These are phyloP conservation scores for Calycina herbarum DNA, from an alignment of 2,329 filamentous ascomycete species.

Conservation along the genomic window DNA sequence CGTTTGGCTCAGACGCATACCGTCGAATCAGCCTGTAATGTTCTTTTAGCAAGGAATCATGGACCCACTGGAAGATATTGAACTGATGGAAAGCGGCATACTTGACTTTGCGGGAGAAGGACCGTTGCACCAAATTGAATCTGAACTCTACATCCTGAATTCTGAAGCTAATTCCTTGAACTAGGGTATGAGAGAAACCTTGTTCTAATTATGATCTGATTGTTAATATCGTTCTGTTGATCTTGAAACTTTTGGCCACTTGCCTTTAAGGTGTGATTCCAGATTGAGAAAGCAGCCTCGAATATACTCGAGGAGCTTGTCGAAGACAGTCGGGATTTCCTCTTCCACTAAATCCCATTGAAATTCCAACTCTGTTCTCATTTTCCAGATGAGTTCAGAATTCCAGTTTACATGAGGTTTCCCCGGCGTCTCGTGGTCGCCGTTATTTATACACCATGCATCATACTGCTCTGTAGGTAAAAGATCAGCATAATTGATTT, in stretches of 20 bases:
- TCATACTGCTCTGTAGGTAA: constrained; percentile 35
- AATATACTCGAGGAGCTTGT: constrained; percentile 20
- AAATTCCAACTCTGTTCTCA: constrained; percentile 35
- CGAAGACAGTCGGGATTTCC: constrained; percentile 26
- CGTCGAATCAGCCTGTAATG: constrained; percentile 17
- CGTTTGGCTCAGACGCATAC: constrained; percentile 25
- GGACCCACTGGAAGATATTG: not conserved
- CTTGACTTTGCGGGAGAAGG: constrained; percentile 23
- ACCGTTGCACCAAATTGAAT: constrained; percentile 19
- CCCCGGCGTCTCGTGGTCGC: constrained; percentile 27
- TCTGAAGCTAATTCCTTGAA: constrained; percentile 24
- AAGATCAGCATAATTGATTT: not conserved
- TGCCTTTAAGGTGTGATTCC: constrained; percentile 18
- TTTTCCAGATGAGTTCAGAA: constrained; percentile 38
- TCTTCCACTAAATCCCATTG: constrained; percentile 37
- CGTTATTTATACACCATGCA: constrained; percentile 36
- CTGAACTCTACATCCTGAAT: constrained; percentile 24
- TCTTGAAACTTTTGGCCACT: constrained; percentile 12
- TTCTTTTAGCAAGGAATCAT: constrained; percentile 16
- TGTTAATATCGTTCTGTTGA: constrained; percentile 8
- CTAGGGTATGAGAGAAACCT: constrained; percentile 12
- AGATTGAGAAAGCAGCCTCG: constrained; percentile 15
- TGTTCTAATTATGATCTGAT: constrained; percentile 13
- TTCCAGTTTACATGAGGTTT: constrained; percentile 36
- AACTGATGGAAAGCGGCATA: constrained; percentile 16